Base-by-base conservation (phyloP, 352 stramenopile genomes). In the Globisporangium lucens region DNA sequence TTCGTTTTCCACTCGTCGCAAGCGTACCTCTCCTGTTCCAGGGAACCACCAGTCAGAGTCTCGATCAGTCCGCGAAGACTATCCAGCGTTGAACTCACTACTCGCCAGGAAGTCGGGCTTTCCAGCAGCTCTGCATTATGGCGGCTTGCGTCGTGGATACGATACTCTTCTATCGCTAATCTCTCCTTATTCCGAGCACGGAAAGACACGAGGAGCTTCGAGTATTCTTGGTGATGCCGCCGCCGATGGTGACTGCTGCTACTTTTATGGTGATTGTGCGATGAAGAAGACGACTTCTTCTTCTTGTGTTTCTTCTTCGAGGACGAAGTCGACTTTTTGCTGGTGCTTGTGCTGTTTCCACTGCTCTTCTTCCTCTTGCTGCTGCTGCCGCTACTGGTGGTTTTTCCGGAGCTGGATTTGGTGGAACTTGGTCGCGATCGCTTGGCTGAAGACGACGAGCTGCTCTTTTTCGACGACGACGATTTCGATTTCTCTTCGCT, bases 31-130 rank as follows among this genome's bases (percentile, higher is more conserved):
- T 96, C 83, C 68, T 94, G 85, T 56, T 92, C 84, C 53, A 95
- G 71, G 0, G 85, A 94, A 27, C 87, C 87, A 22, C 82, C 82
- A 27, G 64, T 71, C 1, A 94, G 70, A 15, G 76, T 68, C 49
- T 84, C 66, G 12, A 89, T 84, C 55, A 94, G 43, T 35, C 62
- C 64, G n/a, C 72, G 78, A 30, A 95, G 76, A 12, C 75, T 76
- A 55, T 90, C 82, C n/a, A 92, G 41, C 24, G 79, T 87, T 6
- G 82, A 93, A 61, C 83, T 90, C 38, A 87, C 79, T 0, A 95
- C 85, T 27, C 87, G 79, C 87, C 87, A 93, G 0, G 70, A 74
- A 4, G 78, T 81, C 8, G 86, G 86, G 22, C 69, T 70, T 61
- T 92, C 83, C 33, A 92, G 55, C 36, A 68, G 61, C 47, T 70